Evolutionary conservation across 2,329 filamentous ascomycete species (phyloP).

Genomic region (Malbranchea zuffiana): DNA sequence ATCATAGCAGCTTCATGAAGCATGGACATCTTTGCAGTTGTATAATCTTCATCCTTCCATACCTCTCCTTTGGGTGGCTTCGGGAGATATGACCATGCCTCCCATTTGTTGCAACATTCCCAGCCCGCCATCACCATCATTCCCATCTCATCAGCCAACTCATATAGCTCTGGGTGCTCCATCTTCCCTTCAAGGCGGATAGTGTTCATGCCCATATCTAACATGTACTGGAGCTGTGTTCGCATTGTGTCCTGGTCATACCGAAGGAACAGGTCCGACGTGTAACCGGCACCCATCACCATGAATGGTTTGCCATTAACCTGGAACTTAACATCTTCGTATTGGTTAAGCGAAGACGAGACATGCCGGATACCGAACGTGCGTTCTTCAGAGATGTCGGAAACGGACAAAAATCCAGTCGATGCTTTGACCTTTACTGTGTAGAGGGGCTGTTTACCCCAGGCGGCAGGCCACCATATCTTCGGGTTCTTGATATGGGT

Average conservation of each 20-base stretch:
- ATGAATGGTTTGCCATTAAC: slow-evolving; percentile 50
- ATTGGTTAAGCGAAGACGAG: slow-evolving; percentile 39
- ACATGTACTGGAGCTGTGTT: slow-evolving; percentile 41
- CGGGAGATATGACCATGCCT: slow-evolving; percentile 51
- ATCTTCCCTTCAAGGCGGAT: slow-evolving; percentile 54
- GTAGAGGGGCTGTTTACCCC: slow-evolving; percentile 6
- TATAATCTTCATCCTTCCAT: slow-evolving; percentile 47
- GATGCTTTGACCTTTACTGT: slow-evolving; percentile 23
- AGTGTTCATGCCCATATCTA: slow-evolving; percentile 53
- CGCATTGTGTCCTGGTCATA: slow-evolving; percentile 42
- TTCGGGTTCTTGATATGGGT: slow-evolving; percentile 13
- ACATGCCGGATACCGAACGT: slow-evolving; percentile 47
- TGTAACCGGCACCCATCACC: slow-evolving; percentile 50
- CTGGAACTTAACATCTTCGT: slow-evolving; percentile 46
- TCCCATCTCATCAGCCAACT: slow-evolving; percentile 48
- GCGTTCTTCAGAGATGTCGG: slow-evolving; percentile 25
- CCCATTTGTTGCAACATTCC: slow-evolving; percentile 61
- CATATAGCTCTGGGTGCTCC: slow-evolving; percentile 51
- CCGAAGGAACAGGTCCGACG: slow-evolving; percentile 50
- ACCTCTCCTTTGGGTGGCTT: slow-evolving; percentile 35
- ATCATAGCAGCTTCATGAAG: slow-evolving; percentile 50
- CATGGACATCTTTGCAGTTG: slow-evolving; percentile 45
- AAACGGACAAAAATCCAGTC: slow-evolving; percentile 19
- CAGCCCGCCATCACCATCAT: slow-evolving; percentile 53
- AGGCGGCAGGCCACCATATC: slow-evolving; percentile 7